Base-by-base conservation (phyloP, 225 moss, liverwort and hornwort genomes). In the Anthoceros angustus region DNA sequence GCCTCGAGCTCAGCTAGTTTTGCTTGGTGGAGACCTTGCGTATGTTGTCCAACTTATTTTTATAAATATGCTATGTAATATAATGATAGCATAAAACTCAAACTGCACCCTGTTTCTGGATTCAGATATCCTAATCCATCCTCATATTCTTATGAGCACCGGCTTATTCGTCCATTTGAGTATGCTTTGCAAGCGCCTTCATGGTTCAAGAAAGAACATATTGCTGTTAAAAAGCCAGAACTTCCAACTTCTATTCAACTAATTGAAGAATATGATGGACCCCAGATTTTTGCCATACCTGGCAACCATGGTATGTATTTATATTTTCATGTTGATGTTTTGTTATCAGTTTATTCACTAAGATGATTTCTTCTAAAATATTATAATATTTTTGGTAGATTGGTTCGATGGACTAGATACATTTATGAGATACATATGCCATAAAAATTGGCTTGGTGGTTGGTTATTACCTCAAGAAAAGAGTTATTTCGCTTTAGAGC, bases 401-500 rank as follows among this genome's bases (percentile, higher is more conserved):
- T 84, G 84, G 84, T 84, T 84, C 73, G 81, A 84, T 0, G 84
- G 84, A n/a, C 81, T 84, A 32, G 75, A 81, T 46, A 84, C 84
- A 0, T 84, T 84, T 25, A 84, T 84, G 84, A 72, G 84, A 39
- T 79, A 65, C 8, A 79, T 84, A 67, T 84, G 84, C 42, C 79
- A 84, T 64, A 70, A 81, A 42, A 84, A 78, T 73, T 84, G 84
- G 84, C 69, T 84, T 26, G 81, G 81, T 0, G 84, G 84, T 10
- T 70, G 82, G 82, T 62, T 84, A 49, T 8, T 84, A n/a, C 84
- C 82, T 5, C 84, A 84, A 77, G 76, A 73, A 10, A 77, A 84
- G 15, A 84, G 84, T 41, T 82, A 84, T 64, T 84, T 84, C 68
- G 81, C 84, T n/a, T 15, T 84, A 3, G 66, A 63, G 42, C n/a